Conservation (phyloP, 2,329 filamentous ascomycete species). For the Calonectria multiphialidica region DNA sequence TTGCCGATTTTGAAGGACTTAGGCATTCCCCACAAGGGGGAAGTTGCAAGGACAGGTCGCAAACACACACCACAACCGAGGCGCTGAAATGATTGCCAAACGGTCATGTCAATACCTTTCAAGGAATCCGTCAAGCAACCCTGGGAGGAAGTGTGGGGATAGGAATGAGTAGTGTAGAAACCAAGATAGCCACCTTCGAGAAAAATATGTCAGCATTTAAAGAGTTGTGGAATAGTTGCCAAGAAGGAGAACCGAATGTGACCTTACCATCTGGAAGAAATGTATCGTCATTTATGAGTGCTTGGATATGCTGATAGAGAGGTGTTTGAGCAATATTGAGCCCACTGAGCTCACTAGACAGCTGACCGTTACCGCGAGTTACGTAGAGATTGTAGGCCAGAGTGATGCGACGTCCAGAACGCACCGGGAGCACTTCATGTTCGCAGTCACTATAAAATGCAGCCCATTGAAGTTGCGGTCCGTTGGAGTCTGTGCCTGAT, state of each 20-base stretch:
- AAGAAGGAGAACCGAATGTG: not conserved
- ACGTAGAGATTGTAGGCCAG: not conserved
- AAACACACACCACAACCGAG: not conserved
- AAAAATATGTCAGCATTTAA: not conserved
- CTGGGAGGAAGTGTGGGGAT: not conserved
- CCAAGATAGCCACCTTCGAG: not conserved
- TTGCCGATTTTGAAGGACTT: not conserved
- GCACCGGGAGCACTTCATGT: constrained; percentile 64
- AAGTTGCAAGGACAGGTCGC: not conserved
- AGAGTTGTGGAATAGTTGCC: not conserved
- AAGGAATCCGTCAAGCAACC: not conserved
- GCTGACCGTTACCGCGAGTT: not conserved
- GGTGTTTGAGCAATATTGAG: not conserved
- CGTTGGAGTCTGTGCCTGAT: constrained; percentile 22
- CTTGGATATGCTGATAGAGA: not conserved
- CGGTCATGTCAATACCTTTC: not conserved
- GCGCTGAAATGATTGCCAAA: not conserved
- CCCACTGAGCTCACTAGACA: not conserved
- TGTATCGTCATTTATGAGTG: not conserved
- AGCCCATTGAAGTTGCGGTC: constrained; percentile 54
- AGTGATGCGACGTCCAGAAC: constrained; percentile 59
- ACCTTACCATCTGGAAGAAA: not conserved
- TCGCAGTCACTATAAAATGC: constrained; percentile 67
- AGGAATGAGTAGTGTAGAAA: not conserved
- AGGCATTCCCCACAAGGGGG: not conserved